Conservation (phyloP, 2,329 filamentous ascomycete genomes). For the Aspergillus sp. region DNA sequence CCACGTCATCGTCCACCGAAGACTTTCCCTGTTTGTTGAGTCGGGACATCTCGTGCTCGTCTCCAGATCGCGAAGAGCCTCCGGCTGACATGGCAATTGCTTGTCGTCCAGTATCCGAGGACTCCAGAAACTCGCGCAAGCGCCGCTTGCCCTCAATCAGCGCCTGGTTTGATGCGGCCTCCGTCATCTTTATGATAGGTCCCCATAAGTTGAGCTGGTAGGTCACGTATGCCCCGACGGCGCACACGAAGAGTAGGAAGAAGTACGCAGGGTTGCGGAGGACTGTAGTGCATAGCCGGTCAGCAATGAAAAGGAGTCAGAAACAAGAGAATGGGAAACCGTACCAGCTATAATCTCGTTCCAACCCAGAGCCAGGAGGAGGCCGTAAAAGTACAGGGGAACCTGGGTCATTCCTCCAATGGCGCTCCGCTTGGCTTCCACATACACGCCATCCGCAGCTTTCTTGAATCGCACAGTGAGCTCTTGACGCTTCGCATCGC, state of each 20-base stretch:
- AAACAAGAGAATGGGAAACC: slow-evolving; percentile 37
- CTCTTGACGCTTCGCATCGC: slow-evolving; percentile 87
- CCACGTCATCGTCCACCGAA: slow-evolving; percentile 34
- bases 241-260: slow-evolving; percentile 78
- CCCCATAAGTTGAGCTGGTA: slow-evolving; percentile 95
- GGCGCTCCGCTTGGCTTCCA: slow-evolving; percentile 95
- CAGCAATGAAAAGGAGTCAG: not conserved
- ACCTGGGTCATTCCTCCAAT: slow-evolving; percentile 95
- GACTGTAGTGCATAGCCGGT: slow-evolving; percentile 58
- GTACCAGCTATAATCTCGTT: slow-evolving; percentile 94
- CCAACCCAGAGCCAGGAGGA: slow-evolving; percentile 93
- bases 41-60: slow-evolving; percentile 64
- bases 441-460: slow-evolving; percentile 94
- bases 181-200: slow-evolving; percentile 92
- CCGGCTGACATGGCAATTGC: slow-evolving; percentile 74
- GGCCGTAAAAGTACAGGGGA: slow-evolving; percentile 89
- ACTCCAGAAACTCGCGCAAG: slow-evolving; percentile 86
- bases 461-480: slow-evolving; percentile 96
- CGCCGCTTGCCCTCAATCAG: slow-evolving; percentile 90
- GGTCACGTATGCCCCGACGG: slow-evolving; percentile 80
- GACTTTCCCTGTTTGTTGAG: slow-evolving; percentile 34
- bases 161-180: slow-evolving; percentile 84
- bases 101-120: slow-evolving; percentile 80
- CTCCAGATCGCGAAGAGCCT: slow-evolving; percentile 42
- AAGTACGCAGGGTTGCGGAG: slow-evolving; percentile 93